Evolutionary conservation across 164 flowering plant species (phyloP), one percentile per base, ranked within the genome.

Genomic region (Macadamia integrifolia): DNA sequence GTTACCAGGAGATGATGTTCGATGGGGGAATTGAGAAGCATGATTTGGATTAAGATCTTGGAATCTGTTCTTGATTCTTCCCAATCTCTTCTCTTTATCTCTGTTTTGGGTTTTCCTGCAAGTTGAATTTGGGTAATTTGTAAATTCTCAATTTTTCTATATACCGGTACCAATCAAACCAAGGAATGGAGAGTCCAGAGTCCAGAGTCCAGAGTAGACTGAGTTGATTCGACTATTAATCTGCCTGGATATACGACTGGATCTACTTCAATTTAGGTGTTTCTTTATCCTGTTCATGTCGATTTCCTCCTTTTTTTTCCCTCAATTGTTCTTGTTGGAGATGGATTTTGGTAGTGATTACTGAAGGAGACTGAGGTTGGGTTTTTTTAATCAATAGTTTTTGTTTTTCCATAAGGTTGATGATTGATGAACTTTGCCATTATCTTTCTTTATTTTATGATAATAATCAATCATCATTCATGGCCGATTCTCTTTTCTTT

Each of bases 1-100:
- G 96, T n/a, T 68, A 72, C 69, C 76, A 86, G 77, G 91, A 85
- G 86, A 87, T 92, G 76, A 40, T 83, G 66, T 62, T 82, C 29
- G 95, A 88, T 17, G 92, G 85, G 74, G 83, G 73, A 66, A 71
- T 70, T 71, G 85, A 83, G 72, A 79, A 83, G 49, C 40, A 66
- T 52, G 76, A 71, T 11, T 31, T 75, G 3, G 73, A 74, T 67
- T 78, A 63, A 64, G 65, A 59, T 18, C 53, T 69, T 66, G 65
- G 65, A 30, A 62, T 63, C 31, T 66, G 77, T 63, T 66, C 71
- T 57, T 76, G 70, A 75, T 23, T 23, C 23, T 23, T 23, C 23
- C 23, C 23, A 23, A 23, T 23, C 23, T 23, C 23, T 23, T 23
- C 23, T 23, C 23, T 23, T 23, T 23, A 23, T 23, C 23, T 23